Evolutionary conservation across 345 rosid genomes (phyloP).

Genomic region (Eucalyptus caleyi): DNA sequence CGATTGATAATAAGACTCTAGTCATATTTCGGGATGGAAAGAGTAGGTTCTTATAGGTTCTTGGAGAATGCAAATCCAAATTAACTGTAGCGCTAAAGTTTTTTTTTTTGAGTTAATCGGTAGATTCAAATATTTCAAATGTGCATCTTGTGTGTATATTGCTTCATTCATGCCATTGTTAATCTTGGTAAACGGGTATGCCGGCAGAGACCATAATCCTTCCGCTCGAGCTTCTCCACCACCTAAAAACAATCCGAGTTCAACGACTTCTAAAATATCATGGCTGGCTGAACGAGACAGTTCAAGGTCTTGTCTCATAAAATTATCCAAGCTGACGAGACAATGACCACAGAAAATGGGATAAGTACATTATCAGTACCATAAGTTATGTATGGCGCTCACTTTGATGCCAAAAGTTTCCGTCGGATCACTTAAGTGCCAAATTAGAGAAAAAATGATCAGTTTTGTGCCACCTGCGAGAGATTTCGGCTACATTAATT

Average conservation of each 20-base stretch:
- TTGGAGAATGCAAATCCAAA: neutral
- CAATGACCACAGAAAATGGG: slow-evolving; percentile 35
- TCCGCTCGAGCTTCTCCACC: slow-evolving; percentile 79
- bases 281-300: slow-evolving; percentile 61
- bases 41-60: neutral
- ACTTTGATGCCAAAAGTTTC: too few relatives aligned
- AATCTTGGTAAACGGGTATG: slow-evolving; percentile 15
- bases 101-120: slow-evolving; percentile 17
- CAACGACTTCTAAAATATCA: slow-evolving; percentile 57
- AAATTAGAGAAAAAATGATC: too few relatives aligned
- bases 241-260: slow-evolving; percentile 64
- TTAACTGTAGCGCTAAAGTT: slow-evolving; percentile 19
- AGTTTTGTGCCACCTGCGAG: too few relatives aligned
- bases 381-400: too few relatives aligned
- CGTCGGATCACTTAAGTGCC: too few relatives aligned
- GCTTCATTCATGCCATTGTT: neutral
- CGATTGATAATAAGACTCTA: neutral
- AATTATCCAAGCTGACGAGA: slow-evolving; percentile 22
- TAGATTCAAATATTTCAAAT: neutral
- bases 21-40: neutral
- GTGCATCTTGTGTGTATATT: neutral
- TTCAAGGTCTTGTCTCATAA: slow-evolving; percentile 19
- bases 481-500: too few relatives aligned
- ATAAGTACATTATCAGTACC: too few relatives aligned
- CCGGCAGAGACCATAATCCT: slow-evolving; percentile 72